Evolutionary conservation across 1,139 yeast species (phyloP), one percentile per base, ranked within the genome.

Genomic region (Hanseniaspora uvarum): DNA sequence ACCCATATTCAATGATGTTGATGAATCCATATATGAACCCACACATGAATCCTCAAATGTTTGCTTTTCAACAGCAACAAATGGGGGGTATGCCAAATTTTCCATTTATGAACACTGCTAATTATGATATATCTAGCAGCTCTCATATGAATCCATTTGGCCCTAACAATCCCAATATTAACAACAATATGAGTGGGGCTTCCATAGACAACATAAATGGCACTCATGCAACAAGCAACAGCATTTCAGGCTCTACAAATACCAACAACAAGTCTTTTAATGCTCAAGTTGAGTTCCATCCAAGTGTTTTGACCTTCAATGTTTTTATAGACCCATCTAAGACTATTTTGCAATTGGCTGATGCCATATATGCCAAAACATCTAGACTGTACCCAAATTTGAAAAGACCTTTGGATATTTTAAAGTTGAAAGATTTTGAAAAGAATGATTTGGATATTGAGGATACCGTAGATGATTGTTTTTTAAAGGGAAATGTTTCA

Each of bases 361-460:
- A 68, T 7, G 84, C 81, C 52, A 75, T 82, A 23, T 61, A 69
- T 23, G 65, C 63, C 5, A 71, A 86, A 55, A 82, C 78, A 62
- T 62, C 69, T 45, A 80, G 78, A 63, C 69, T 85, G 48, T 85
- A 85, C 60, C 89, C 92, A 0, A 72, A 73, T 33, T 38, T 63
- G 34, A 81, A 77, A 53, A 75, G 71, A 1, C 72, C 74, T 0
- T 63, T 83, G 16, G 71, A 70, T 5, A 77, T 85, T 38, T 69
- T 74, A 23, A 75, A 78, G 51, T 67, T 84, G 10, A 92, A 84
- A 62, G 89, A 85, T 63, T 66, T 68, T 31, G 76, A 78, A 56
- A 73, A 74, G 57, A 83, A 88, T 61, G 94, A 86, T 64, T 68
- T 86, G 59, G 94, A 85, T 65, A 87, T 88, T 0, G 94, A 84